Conservation (phyloP, 371 early-diverging fungal species). For the Chytridium lagenaria region DNA sequence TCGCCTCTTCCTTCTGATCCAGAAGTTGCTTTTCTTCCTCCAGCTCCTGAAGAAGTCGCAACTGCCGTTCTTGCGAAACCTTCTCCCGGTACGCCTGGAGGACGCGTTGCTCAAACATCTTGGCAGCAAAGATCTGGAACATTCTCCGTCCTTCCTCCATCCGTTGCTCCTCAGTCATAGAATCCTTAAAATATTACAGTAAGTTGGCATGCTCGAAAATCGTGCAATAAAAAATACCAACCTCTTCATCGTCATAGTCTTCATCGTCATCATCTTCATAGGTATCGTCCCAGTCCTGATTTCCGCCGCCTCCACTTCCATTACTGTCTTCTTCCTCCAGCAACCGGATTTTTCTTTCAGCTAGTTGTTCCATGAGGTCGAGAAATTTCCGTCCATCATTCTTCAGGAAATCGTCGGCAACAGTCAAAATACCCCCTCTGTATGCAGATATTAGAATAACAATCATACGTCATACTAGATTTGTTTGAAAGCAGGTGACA, state of each 20-base stretch:
- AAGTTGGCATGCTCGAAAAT: not conserved
- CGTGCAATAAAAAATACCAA: conserved; percentile 7
- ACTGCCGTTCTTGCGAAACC: conserved; percentile 81
- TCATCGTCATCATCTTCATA: conserved; percentile 39
- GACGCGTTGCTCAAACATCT: conserved; percentile 94
- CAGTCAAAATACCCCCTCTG: conserved; percentile 81
- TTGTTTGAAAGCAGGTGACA: not conserved
- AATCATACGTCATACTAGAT: not conserved
- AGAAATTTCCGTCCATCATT: conserved; percentile 91
- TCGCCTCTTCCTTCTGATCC: conserved; percentile 68
- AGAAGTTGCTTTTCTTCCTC: conserved; percentile 80
- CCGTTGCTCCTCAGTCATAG: conserved; percentile 80
- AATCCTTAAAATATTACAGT: conserved; percentile 58
- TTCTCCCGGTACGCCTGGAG: conserved; percentile 90
- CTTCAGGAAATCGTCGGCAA: conserved; percentile 88
- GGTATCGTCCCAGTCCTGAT: conserved; percentile 30
- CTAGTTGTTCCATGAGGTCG: conserved; percentile 93
- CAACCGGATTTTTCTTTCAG: conserved; percentile 82
- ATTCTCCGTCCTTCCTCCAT: conserved; percentile 90
- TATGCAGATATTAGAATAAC: conserved; percentile 7
- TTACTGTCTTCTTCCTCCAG: conserved; percentile 67
- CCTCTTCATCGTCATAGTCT: conserved; percentile 26
- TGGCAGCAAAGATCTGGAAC: conserved; percentile 94
- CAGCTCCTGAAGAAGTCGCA: conserved; percentile 77
- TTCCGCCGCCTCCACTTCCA: conserved; percentile 52